Conservation (phyloP, 2,329 filamentous ascomycete genomes). For the Ophiostoma novo-ulmi region DNA sequence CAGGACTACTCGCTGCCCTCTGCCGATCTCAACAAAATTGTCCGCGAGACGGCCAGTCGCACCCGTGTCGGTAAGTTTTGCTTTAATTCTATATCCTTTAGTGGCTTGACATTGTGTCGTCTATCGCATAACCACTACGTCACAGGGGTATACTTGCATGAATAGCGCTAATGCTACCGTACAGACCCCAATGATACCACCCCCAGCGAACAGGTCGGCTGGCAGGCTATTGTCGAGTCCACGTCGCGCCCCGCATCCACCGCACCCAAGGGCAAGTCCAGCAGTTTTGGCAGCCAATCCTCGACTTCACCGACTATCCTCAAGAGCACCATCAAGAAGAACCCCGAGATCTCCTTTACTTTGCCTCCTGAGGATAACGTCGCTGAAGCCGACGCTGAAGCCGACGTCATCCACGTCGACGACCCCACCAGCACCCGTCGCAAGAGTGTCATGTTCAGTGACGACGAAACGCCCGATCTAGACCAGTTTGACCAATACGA, state of each 20-base stretch:
- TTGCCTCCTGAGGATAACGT: constrained; percentile 38
- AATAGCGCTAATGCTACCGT: constrained; percentile 37
- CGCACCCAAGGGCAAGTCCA: constrained; percentile 15
- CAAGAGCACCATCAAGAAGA: constrained; percentile 26
- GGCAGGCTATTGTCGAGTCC: constrained; percentile 81
- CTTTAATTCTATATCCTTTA: constrained; percentile 29
- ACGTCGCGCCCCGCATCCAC: constrained; percentile 50
- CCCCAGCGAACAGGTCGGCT: constrained; percentile 86
- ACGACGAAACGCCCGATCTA: constrained; percentile 36
- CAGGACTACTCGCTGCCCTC: constrained; percentile 81
- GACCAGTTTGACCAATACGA: constrained; percentile 39
- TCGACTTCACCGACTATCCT: constrained; percentile 1
- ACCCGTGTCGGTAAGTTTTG: constrained; percentile 46
- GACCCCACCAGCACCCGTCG: constrained; percentile 48
- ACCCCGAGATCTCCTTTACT: constrained; percentile 33
- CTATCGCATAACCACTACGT: neutral
- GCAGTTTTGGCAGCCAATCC: constrained; percentile 4
- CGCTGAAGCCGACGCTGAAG: constrained; percentile 31
- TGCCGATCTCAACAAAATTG: constrained; percentile 84
- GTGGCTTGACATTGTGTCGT: neutral
- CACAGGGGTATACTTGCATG: neutral
- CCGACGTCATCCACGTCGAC: constrained; percentile 68
- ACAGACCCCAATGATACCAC: constrained; percentile 64
- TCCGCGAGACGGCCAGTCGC: constrained; percentile 62
- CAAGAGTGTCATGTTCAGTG: constrained; percentile 42